Percentiles rank a stretch among this genome's conserved stretches.
Conservation (phyloP, 2,329 filamentous ascomycete genomes). For the Ilyonectria robusta region DNA sequence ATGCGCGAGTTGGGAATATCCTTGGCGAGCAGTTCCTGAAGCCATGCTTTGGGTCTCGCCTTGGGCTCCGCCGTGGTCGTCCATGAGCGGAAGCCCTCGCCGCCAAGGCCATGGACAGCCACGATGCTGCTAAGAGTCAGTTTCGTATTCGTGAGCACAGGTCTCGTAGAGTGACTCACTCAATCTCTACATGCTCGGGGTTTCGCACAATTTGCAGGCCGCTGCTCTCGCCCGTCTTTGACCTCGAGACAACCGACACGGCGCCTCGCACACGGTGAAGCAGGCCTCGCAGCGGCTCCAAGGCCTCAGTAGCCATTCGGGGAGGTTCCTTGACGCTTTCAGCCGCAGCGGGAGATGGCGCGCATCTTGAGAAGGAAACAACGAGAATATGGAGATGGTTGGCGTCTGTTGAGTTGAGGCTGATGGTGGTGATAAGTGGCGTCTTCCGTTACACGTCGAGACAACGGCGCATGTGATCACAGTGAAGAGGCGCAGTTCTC, state of each 20-base stretch:
- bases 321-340: not conserved
- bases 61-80: slow-evolving; percentile 22
- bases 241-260: slow-evolving; percentile 11
- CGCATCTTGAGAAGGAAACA: not conserved
- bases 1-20: slow-evolving; percentile 28
- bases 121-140: slow-evolving; percentile 21
- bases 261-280: slow-evolving; percentile 26
- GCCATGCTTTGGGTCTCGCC: slow-evolving; percentile 20
- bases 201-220: slow-evolving; percentile 27
- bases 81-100: slow-evolving; percentile 29
- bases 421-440: slow-evolving; percentile 1
- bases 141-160: not conserved
- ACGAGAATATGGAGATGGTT: not conserved
- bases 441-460: not conserved
- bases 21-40: slow-evolving; percentile 22
- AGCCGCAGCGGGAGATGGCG: not conserved
- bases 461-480: not conserved
- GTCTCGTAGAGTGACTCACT: slow-evolving; percentile 10
- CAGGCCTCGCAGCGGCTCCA: slow-evolving; percentile 21
- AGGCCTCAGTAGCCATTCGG: slow-evolving; percentile 22
- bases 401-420: not conserved
- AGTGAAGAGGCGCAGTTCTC: not conserved
- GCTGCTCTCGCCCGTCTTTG: slow-evolving; percentile 14
- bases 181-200: slow-evolving; percentile 23
- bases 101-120: slow-evolving; percentile 28